Base-by-base conservation (phyloP, 805 yeast species). In the Suhomyces vadensis region DNA sequence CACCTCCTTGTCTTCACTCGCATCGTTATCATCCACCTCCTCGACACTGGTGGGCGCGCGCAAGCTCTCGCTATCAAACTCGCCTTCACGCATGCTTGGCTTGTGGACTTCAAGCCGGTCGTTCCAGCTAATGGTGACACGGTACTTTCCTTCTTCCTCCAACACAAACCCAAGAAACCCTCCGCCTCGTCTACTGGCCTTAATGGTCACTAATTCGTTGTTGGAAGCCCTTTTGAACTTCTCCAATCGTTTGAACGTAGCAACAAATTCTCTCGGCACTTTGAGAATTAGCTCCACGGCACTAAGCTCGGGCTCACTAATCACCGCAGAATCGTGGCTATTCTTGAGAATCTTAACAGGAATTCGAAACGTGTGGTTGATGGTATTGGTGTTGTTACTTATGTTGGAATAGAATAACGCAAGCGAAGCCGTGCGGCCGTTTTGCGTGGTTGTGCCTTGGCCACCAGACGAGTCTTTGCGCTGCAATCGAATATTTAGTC, bases 331-430 rank as follows among this genome's bases (percentile, higher is more conserved):
- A 44, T 79, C 82, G 47, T 77, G 80, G 11, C 73, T 76, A 49
- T 69, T 72, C 46, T 81, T 76, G 44, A 86, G 55, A 33, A 87
- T 67, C 51, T 82, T 69, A 1, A 87, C 87, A 0, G 95, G 92
- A 14, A 91, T 77, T 40, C 81, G 79, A 54, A 83, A 81, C 6
- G 86, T 75, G 55, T 85, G 89, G 48, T 77, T 75, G 13, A 87
- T 73, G 2, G 78, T 65, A 19, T 75, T 73, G 7, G 74, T 42
- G 61, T 59, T 40, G 60, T 58, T 26, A 60, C 67, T 54, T 60
- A 62, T 64, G 48, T 79, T 82, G 14, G 78, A 72, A 55, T 81
- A 83, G 50, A 71, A 73, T 11, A 85, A 52, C 0, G 82, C 79
- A 43, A 85, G 62, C 17, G 77, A 73, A 1, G 85, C 83, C 1